Evolutionary conservation across 352 stramenopile genomes (phyloP).

Genomic region (Globisporangium middletonii): DNA sequence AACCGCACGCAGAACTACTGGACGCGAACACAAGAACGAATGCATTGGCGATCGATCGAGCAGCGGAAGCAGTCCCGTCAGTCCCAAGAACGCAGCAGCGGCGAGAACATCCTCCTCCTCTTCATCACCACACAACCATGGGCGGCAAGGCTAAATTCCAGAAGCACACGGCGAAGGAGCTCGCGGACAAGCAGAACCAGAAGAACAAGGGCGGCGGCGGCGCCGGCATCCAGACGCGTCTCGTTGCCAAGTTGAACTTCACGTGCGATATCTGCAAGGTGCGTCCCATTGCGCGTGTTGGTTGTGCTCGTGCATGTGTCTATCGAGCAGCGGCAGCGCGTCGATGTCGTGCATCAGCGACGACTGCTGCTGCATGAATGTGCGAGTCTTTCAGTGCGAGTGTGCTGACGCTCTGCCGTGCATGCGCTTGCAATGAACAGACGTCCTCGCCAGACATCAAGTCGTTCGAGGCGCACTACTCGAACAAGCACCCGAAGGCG

Average conservation of each 20-base stretch:
- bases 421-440: conserved; percentile 11
- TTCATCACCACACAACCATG: conserved; percentile 20
- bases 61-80: not conserved
- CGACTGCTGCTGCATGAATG: conserved; percentile 3
- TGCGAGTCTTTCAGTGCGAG: not conserved
- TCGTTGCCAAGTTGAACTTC: conserved; percentile 54
- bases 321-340: not conserved
- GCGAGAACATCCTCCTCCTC: not conserved
- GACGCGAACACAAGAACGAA: not conserved
- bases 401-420: no score
- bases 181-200: conserved; percentile 35
- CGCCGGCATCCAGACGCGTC: conserved; percentile 26
- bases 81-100: not conserved
- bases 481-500: conserved; percentile 53
- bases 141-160: conserved; percentile 73
- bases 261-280: conserved; percentile 69
- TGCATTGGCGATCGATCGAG: not conserved
- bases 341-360: not conserved
- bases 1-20: not conserved
- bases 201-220: conserved; percentile 62
- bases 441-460: conserved; percentile 59
- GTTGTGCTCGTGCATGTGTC: not conserved
- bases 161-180: conserved; percentile 70
- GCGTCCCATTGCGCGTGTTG: conserved; percentile 5
- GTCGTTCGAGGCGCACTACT: conserved; percentile 51